These are phyloP conservation scores for Pseudogymnoascus sp. DNA, from an alignment of 2,329 filamentous ascomycete species.

Conservation along the genomic window DNA sequence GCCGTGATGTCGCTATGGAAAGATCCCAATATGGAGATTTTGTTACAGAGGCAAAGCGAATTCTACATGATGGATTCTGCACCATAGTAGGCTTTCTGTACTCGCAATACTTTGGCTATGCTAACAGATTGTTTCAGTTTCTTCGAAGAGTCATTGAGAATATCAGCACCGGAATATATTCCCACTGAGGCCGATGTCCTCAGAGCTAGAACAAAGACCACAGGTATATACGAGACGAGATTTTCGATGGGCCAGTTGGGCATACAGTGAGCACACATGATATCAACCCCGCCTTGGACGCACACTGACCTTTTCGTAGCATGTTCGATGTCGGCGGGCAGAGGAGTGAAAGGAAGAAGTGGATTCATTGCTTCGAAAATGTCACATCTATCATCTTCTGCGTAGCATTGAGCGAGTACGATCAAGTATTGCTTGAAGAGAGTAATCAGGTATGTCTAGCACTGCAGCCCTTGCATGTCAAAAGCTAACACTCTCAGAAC, in stretches of 20 bases:
- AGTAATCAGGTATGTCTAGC: slow-evolving; percentile 73
- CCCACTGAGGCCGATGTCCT: slow-evolving; percentile 93
- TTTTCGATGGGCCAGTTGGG: slow-evolving; percentile 98
- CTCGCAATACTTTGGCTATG: not conserved
- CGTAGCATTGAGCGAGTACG: slow-evolving; percentile 95
- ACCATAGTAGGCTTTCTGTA: slow-evolving; percentile 64
- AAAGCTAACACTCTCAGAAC: slow-evolving; percentile 54
- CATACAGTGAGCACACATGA: slow-evolving; percentile 73
- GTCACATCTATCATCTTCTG: slow-evolving; percentile 99
- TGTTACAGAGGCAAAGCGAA: slow-evolving; percentile 92
- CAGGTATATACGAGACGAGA: slow-evolving; percentile 96
- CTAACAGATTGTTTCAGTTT: slow-evolving; percentile 58
- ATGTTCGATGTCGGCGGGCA: slow-evolving; percentile 99
- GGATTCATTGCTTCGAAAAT: slow-evolving; percentile 99
- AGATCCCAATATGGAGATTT: slow-evolving; percentile 72
- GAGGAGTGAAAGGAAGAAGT: slow-evolving; percentile 96
- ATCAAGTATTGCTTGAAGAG: slow-evolving; percentile 93
- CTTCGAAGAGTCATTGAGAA: slow-evolving; percentile 85
- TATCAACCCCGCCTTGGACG: not conserved
- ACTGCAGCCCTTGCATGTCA: not conserved
- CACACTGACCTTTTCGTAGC: slow-evolving; percentile 43
- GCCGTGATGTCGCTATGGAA: slow-evolving; percentile 86
- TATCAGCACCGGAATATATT: slow-evolving; percentile 77
- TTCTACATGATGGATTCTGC: slow-evolving; percentile 99
- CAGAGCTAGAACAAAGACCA: slow-evolving; percentile 93